Evolutionary conservation across 208 protist species (phyloP).

Genomic region (Wallacemonas sp.): DNA sequence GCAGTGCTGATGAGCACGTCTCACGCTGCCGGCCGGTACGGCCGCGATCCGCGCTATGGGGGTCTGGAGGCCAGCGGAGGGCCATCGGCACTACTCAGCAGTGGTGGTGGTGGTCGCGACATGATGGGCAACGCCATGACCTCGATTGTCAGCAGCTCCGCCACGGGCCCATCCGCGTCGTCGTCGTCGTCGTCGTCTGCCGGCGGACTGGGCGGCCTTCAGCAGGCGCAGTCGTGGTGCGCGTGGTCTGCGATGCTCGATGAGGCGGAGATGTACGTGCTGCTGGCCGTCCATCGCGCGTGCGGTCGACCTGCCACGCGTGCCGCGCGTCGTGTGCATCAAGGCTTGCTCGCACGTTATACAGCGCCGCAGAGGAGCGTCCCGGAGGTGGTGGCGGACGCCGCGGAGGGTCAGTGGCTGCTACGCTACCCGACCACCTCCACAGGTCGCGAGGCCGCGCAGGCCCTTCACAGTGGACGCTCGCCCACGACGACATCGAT

Average conservation of each 20-base stretch:
- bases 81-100: background rate
- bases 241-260: constrained; percentile 7
- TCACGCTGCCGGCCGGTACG: no score
- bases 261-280: constrained; percentile 4
- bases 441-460: background rate
- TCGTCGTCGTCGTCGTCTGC: background rate
- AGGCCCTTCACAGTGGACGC: background rate
- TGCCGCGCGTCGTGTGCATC: background rate
- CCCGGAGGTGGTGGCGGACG: constrained; percentile 37
- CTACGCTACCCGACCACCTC: constrained; percentile 28
- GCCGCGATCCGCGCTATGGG: no score
- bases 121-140: background rate
- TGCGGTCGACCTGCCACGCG: background rate
- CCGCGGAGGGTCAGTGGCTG: constrained; percentile 64
- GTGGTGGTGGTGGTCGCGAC: background rate
- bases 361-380: constrained; percentile 21
- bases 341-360: background rate
- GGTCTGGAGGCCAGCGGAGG: background rate
- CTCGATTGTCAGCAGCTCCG: background rate
- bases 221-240: background rate
- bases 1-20: background rate
- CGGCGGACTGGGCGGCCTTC: background rate
- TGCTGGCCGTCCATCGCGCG: background rate
- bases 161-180: background rate
- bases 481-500: background rate